Evolutionary conservation across 495 filamentous ascomycete species (phyloP).

Genomic region (Penicillium ucsense): DNA sequence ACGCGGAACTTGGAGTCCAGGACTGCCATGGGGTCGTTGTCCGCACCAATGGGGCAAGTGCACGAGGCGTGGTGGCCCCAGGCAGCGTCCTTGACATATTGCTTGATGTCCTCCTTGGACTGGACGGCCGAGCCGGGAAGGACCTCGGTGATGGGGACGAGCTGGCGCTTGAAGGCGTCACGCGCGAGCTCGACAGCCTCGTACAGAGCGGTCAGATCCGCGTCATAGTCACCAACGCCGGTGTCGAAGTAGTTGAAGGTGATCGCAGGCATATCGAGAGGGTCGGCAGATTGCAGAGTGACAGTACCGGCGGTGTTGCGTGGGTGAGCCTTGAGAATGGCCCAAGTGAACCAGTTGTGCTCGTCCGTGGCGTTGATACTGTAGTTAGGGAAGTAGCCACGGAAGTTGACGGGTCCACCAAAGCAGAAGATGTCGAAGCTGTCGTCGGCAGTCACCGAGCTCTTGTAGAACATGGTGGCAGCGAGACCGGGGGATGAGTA

Average conservation of each 20-base stretch:
- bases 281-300: conserved; percentile 34
- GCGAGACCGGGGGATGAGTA: conserved; percentile 42
- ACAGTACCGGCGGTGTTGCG: conserved; percentile 42
- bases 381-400: conserved; percentile 23
- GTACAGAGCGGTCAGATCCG: conserved; percentile 33
- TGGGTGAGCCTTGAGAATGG: conserved; percentile 42
- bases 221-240: conserved; percentile 19
- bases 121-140: conserved; percentile 28
- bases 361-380: conserved; percentile 7
- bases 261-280: conserved; percentile 42
- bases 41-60: conserved; percentile 41
- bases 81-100: conserved; percentile 34
- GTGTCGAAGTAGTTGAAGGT: conserved; percentile 46
- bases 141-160: conserved; percentile 23
- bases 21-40: conserved; percentile 42
- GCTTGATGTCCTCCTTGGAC: conserved; percentile 28
- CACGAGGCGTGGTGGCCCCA: conserved; percentile 46
- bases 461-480: conserved; percentile 36
- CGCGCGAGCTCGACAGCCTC: conserved; percentile 35
- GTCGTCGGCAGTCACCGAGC: conserved; percentile 22
- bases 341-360: conserved; percentile 31
- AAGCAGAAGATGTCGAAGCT: conserved; percentile 41
- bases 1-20: conserved; percentile 45
- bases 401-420: conserved; percentile 41
- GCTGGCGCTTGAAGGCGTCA: conserved; percentile 17